phyloP scores from a whole-genome alignment of 2,329 filamentous ascomycete species.

The Pyrenochaeta sp. region DNA sequence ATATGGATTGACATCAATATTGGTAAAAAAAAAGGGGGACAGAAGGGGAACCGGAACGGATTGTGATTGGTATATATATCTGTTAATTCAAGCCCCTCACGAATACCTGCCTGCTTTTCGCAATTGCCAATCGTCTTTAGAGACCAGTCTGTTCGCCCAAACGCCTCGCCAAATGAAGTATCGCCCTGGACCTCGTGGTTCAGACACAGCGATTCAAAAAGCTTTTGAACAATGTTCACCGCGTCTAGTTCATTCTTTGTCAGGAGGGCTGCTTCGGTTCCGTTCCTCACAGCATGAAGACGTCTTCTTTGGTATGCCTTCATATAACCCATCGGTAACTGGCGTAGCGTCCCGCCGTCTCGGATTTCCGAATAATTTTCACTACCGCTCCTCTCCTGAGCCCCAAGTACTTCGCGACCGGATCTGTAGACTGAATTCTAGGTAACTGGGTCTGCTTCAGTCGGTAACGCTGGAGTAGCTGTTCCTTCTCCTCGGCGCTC shows the following conservation, averaged over 20 bases:
- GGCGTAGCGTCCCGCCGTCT: constrained; percentile 95
- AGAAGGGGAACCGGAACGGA: background rate
- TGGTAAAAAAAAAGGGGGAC: background rate
- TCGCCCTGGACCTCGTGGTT: constrained; percentile 6
- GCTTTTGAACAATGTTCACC: background rate
- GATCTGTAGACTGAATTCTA: constrained; percentile 88
- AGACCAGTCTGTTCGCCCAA: constrained; percentile 29
- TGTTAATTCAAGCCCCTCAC: background rate
- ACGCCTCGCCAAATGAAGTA: constrained; percentile 41
- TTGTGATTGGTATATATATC: constrained; percentile 17
- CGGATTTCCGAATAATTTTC: constrained; percentile 95
- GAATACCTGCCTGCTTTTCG: background rate
- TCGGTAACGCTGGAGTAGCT: constrained; percentile 86
- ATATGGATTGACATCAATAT: no score
- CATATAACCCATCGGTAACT: constrained; percentile 79
- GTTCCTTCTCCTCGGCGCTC: constrained; percentile 86
- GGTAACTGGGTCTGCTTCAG: constrained; percentile 98
- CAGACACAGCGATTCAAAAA: background rate
- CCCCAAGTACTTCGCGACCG: constrained; percentile 90
- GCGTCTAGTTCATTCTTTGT: background rate
- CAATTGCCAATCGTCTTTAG: constrained; percentile 9
- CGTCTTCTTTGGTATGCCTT: constrained; percentile 7
- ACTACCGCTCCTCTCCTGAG: constrained; percentile 92
- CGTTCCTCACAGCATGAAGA: background rate
- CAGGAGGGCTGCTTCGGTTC: background rate